phyloP scores from a whole-genome alignment of 2,329 filamentous ascomycete species.

The Aspergillus glaucus region DNA sequence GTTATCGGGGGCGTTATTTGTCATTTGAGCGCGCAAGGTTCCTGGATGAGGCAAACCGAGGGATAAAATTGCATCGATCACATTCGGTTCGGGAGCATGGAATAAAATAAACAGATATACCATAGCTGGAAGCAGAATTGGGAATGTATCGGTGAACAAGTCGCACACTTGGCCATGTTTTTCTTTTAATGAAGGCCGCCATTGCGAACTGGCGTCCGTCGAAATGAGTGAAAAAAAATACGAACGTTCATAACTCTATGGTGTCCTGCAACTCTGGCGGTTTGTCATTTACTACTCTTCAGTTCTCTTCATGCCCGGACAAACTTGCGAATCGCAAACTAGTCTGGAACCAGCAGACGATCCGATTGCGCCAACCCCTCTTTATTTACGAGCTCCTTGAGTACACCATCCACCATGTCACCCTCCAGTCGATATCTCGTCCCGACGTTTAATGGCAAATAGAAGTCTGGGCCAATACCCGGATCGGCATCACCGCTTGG shows the following conservation, averaged over 20 bases:
- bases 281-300: conserved; percentile 5
- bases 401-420: too few species aligned
- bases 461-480: too few species aligned
- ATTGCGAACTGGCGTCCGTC: conserved; percentile 30
- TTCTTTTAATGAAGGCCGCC: conserved; percentile 30
- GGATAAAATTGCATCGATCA: conserved; percentile 29
- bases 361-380: too few species aligned
- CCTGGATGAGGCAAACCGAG: conserved; percentile 27
- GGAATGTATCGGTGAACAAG: conserved; percentile 37
- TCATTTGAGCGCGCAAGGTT: conserved; percentile 34
- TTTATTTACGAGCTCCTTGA: too few species aligned
- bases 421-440: too few species aligned
- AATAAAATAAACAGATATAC: conserved; percentile 27
- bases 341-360: too few species aligned
- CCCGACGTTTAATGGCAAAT: too few species aligned
- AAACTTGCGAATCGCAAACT: too few species aligned
- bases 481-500: too few species aligned
- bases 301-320: too few species aligned
- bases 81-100: conserved; percentile 32
- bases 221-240: conserved; percentile 38
- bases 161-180: conserved; percentile 26
- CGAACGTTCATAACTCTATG: conserved; percentile 27
- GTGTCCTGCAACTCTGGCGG: not conserved
- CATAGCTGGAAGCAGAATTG: conserved; percentile 37
- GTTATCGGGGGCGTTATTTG: conserved; percentile 28